Evolutionary conservation across 208 protist genomes (phyloP), one percentile per base, ranked within the genome.

Genomic region (Balamuthia mandrillaris): DNA sequence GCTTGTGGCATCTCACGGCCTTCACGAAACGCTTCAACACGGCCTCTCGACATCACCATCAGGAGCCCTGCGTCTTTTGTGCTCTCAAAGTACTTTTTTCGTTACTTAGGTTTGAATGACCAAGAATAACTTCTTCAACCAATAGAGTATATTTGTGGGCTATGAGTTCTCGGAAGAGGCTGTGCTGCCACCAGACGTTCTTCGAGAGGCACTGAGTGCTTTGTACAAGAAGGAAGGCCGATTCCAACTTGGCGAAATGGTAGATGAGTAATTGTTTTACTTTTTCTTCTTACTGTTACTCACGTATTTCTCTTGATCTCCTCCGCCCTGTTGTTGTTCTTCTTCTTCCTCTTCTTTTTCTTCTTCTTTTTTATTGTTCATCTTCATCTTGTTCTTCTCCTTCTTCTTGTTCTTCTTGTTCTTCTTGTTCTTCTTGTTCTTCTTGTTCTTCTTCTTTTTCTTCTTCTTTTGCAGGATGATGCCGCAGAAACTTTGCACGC

Each of bases 1-100:
- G 42, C n/a, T 24, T 86, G 24, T 86, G 61, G 60, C 81, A 86
- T 56, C 81, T 86, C 21, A 70, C 47, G n/a, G 65, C 61, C 35
- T 72, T 72, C 61, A 72, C 61, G 37, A 35, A 18, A 12, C 61
- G 61, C 33, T 72, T 72, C 18, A 41, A 33, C 6, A 9, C 3
- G 7, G 41, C 37, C 61, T 33, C 41, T 21, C 29, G 12, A 12
- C 61, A 72, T 41, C 61, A 27, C 9, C 61, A 72, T 41, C 61
- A 27, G 6, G 37, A 72, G 35, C 61, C 41, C 61, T 72, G 61
- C 37, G 61, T 72, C 61, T 72, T 72, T 41, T 72, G 61, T n/a
- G 61, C 61, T 1, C 37, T 72, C 35, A 72, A 72, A 41, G 61
- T 72, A 39, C 16, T 39, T 21, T 24, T n/a, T 66, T 29, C 31